These are phyloP conservation scores for Penicillium malachiteum DNA, from an alignment of 495 filamentous ascomycete species.

Conservation along the genomic window DNA sequence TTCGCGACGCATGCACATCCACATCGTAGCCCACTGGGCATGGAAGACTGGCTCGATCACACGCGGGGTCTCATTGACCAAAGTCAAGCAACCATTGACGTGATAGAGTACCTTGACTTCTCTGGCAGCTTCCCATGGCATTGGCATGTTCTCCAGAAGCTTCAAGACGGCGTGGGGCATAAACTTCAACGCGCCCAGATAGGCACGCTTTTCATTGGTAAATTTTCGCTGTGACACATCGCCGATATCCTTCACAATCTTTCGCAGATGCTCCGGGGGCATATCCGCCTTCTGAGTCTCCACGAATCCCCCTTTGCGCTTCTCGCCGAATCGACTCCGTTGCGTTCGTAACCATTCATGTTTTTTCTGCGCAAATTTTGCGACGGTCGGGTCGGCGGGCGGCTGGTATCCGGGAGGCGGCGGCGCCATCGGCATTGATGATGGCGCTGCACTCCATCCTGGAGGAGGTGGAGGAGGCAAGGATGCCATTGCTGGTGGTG, in stretches of 20 bases:
- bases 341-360: slow-evolving; percentile 96
- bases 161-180: slow-evolving; percentile 99
- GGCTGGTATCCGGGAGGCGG: slow-evolving; percentile 89
- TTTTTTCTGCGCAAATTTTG: slow-evolving; percentile 98
- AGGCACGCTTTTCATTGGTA: slow-evolving; percentile 97
- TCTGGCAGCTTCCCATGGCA: slow-evolving; percentile 96
- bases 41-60: slow-evolving; percentile 99
- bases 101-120: slow-evolving; percentile 99
- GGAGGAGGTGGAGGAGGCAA: slow-evolving; percentile 75
- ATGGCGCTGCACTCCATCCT: slow-evolving; percentile 70
- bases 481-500: slow-evolving; percentile 66
- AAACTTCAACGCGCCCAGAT: slow-evolving; percentile 96
- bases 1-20: slow-evolving; percentile 96
- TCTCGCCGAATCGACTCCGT: slow-evolving; percentile 93
- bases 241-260: slow-evolving; percentile 97
- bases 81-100: slow-evolving; percentile 93
- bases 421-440: slow-evolving; percentile 72
- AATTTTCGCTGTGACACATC: slow-evolving; percentile 99
- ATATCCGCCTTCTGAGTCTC: slow-evolving; percentile 99
- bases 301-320: slow-evolving; percentile 91
- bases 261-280: slow-evolving; percentile 97
- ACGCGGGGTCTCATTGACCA: slow-evolving; percentile 95
- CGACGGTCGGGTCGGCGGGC: slow-evolving; percentile 78
- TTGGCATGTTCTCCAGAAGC: slow-evolving; percentile 98
- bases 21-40: slow-evolving; percentile 99